These are phyloP conservation scores for Lichtheimia ramosa DNA, from an alignment of 371 early-diverging fungal species.

Conservation along the genomic window DNA sequence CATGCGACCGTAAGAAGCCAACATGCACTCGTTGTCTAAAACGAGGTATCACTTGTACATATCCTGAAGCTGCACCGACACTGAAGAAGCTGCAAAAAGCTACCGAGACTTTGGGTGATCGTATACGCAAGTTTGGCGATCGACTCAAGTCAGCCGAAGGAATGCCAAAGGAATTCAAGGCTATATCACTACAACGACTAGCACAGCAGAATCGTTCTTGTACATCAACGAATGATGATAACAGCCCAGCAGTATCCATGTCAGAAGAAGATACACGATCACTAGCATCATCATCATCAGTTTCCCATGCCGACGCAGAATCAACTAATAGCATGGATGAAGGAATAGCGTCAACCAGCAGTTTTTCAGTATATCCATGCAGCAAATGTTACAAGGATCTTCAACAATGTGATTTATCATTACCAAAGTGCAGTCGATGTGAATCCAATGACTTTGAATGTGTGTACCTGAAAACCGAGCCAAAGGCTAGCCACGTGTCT, in stretches of 20 bases:
- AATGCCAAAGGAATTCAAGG: constrained; percentile 18
- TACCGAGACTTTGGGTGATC: constrained; percentile 43
- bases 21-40: constrained; percentile 45
- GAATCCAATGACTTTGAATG: constrained; percentile 33
- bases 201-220: constrained; percentile 8
- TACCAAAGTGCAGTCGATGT: constrained; percentile 44
- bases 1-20: constrained; percentile 48
- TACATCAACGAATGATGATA: not conserved
- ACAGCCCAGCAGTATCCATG: not conserved
- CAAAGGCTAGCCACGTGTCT: constrained; percentile 52
- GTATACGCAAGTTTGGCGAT: constrained; percentile 49
- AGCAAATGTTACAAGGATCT: constrained; percentile 49
- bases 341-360: constrained; percentile 24
- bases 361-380: constrained; percentile 50
- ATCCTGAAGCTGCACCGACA: constrained; percentile 54
- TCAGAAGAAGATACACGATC: constrained; percentile 10
- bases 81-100: constrained; percentile 50
- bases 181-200: constrained; percentile 25
- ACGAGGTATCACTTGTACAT: constrained; percentile 41
- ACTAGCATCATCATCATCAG: constrained; percentile 9
- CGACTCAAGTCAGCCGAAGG: constrained; percentile 35
- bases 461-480: constrained; percentile 40
- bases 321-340: constrained; percentile 7
- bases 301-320: not conserved
- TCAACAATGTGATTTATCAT: constrained; percentile 45